Conservation (phyloP, 2,329 filamentous ascomycete species). For the Penicillium sp. region DNA sequence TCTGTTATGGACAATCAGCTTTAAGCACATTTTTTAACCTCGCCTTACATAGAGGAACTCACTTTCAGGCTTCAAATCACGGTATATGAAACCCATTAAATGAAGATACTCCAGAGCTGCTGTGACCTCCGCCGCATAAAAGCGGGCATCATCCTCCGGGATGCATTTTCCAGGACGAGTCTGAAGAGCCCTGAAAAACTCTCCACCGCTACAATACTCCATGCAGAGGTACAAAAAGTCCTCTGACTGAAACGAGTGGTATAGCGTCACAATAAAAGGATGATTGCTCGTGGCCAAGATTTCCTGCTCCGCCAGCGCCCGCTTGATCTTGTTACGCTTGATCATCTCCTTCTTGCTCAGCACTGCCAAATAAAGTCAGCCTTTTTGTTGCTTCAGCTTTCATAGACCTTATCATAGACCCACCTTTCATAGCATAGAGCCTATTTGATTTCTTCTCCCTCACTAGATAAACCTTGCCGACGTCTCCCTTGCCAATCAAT, state of each 20-base stretch:
- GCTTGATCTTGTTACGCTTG: constrained; percentile 99
- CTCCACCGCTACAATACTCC: constrained; percentile 98
- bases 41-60: constrained; percentile 34
- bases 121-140: constrained; percentile 96
- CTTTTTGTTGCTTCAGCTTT: constrained; percentile 6
- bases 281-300: constrained; percentile 98
- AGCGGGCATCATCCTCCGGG: constrained; percentile 90
- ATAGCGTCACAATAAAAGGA: constrained; percentile 96
- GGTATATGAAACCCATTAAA: constrained; percentile 98
- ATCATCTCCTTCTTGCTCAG: constrained; percentile 99
- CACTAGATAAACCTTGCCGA: constrained; percentile 96
- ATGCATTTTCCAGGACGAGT: constrained; percentile 97
- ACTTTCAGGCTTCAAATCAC: constrained; percentile 97
- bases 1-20: constrained; percentile 52
- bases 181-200: constrained; percentile 96
- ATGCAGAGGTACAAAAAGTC: constrained; percentile 99
- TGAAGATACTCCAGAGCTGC: constrained; percentile 95
- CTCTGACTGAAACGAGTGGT: constrained; percentile 98
- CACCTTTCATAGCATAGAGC: constrained; percentile 98
- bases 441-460: constrained; percentile 95
- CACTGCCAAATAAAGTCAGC: constrained; percentile 58
- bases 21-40: neutral
- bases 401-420: constrained; percentile 22
- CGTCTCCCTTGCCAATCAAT: constrained; percentile 96
- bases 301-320: constrained; percentile 93